Evolutionary conservation across 192 early-diverging fungal species (phyloP), one percentile per base, ranked within the genome.

Genomic region (Coemansia sp.): DNA sequence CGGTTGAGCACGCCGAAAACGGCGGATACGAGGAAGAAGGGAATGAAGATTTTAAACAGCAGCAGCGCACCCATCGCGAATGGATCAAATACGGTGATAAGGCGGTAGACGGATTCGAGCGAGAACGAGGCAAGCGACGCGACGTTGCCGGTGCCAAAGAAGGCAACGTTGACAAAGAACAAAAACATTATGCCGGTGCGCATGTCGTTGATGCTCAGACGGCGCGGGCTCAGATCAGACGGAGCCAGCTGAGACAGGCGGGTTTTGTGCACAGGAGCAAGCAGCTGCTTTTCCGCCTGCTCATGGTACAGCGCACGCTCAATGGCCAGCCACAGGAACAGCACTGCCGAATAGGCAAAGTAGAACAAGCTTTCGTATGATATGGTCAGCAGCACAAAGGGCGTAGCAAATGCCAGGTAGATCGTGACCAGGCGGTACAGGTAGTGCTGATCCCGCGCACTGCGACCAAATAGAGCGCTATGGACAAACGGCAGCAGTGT

Each of bases 91-190:
- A 93, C 80, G 11, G 93, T 95, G 5, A 87, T 90, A 41, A 97
- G 81, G 20, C 93, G 82, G 72, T 92, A 96, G 14, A 97, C 95
- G 26, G 85, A 86, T 53, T 88, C 83, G 28, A 97, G 74, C 2
- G 88, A 89, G 78, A 97, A 97, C 20, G 86, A 88, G 17, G 85
- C 76, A 34, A 97, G 61, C 9, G 86, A 88, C 4, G 95, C 95
- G 9, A 97, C 88, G 63, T 96, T 97, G 53, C 93, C 93, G 0
- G 95, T 96, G 15, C 95, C 95, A 82, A 97, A 97, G 75, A 97
- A 97, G 8, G 87, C 93, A 0, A 93, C 86, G 60, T 92, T 91
- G 74, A 94, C 87, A 58, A 95, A 90, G 61, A 94, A 87, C 30
- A 95, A 69, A 69, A 95, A 95, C 51, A 89, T 83, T 23, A 92